phyloP scores from a whole-genome alignment of 106 monocot species.

The Dendrobium chrysotoxum region DNA sequence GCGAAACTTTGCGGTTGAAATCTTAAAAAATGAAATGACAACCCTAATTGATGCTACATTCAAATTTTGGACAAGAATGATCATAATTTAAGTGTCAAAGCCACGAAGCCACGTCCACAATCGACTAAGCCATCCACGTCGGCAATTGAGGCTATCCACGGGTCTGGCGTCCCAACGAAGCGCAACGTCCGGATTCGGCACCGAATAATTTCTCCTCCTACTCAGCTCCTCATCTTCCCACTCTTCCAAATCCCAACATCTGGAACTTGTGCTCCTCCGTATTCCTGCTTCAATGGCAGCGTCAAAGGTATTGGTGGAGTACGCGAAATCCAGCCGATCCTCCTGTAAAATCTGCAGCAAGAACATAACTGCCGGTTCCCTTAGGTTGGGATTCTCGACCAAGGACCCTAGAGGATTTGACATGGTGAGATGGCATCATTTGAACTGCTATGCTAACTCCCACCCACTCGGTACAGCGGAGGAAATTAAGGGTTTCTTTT shows the following conservation, averaged over 20 bases:
- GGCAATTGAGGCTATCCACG: no score
- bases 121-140: no score
- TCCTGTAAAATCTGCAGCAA: conserved; percentile 69
- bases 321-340: conserved; percentile 78
- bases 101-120: no score
- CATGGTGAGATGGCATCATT: conserved; percentile 62
- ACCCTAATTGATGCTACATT: no score
- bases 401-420: conserved; percentile 68
- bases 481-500: conserved; percentile 52
- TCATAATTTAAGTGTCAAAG: no score
- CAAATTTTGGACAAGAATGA: no score
- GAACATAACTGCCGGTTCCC: conserved; percentile 35
- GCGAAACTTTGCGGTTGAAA: no score
- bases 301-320: conserved; percentile 42
- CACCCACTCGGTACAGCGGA: conserved; percentile 23
- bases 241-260: not conserved
- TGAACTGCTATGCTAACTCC: conserved; percentile 38
- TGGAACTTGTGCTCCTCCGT: not conserved
- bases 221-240: not conserved
- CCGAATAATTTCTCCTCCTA: no score
- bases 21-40: no score
- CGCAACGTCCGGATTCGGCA: no score
- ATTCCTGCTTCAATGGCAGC: not conserved
- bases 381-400: conserved; percentile 43
- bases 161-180: no score